Evolutionary conservation across 83 land plant genomes (phyloP).

Genomic region (Diphasiastrum complanatum): DNA sequence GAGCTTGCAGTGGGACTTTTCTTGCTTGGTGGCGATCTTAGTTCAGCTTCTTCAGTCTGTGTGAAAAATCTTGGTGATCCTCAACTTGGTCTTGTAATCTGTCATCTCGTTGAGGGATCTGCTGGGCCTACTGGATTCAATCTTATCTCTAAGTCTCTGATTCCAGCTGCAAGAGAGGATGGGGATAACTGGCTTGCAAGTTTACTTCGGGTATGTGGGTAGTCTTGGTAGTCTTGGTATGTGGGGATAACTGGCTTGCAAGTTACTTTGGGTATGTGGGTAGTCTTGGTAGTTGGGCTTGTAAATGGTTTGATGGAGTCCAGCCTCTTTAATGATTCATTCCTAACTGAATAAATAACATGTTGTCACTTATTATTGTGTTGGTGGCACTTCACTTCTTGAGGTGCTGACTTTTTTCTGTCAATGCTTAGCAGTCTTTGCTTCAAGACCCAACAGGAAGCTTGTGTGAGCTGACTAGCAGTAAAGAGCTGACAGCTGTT

Average conservation of each 20-base stretch:
- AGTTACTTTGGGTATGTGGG: conserved; percentile 1
- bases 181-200: conserved; percentile 90
- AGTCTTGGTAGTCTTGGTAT: background rate
- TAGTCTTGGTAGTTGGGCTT: too few species aligned
- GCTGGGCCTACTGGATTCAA: conserved; percentile 57
- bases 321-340: too few species aligned
- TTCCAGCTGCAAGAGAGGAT: conserved; percentile 53
- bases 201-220: conserved; percentile 57
- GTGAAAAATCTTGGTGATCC: conserved; percentile 86
- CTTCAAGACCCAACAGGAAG: too few species aligned
- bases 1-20: conserved; percentile 93
- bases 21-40: conserved; percentile 79
- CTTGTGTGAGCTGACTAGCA: too few species aligned
- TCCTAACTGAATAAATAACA: too few species aligned
- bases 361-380: too few species aligned
- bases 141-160: conserved; percentile 50
- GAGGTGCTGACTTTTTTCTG: too few species aligned
- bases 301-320: too few species aligned
- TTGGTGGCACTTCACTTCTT: too few species aligned
- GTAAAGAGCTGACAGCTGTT: too few species aligned
- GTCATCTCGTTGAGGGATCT: conserved; percentile 73
- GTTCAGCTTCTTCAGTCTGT: conserved; percentile 79
- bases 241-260: conserved; percentile 1
- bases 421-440: too few species aligned
- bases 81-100: conserved; percentile 88